phyloP scores from a whole-genome alignment of 306 rosid genomes.

The Dryas drummondii region DNA sequence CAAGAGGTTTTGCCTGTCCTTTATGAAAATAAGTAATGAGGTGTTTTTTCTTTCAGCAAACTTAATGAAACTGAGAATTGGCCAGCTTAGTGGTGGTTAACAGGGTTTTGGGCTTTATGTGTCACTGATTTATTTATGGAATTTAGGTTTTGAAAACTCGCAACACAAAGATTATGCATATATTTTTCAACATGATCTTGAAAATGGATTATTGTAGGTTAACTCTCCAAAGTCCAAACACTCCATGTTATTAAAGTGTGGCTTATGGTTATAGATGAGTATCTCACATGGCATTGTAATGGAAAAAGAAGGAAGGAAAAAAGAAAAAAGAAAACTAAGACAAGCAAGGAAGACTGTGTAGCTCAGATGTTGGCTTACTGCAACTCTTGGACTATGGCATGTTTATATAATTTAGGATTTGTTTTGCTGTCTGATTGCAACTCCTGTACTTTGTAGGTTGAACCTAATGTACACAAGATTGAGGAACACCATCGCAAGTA shows the following conservation, averaged over 20 bases:
- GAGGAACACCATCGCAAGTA: conserved; percentile 92
- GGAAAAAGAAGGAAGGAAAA: not conserved
- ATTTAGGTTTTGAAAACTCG: not conserved
- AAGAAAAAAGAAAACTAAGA: not conserved
- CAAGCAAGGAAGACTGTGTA: not conserved
- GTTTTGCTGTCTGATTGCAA: not conserved
- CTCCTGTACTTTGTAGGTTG: conserved; percentile 50
- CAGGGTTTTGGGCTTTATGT: not conserved
- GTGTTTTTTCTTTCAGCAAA: not conserved
- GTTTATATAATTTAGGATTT: not conserved
- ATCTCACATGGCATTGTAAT: not conserved
- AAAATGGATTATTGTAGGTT: not conserved
- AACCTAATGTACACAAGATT: conserved; percentile 84
- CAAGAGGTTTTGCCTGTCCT: not conserved
- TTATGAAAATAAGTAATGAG: not conserved
- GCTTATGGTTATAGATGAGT: not conserved
- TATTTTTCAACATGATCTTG: not conserved
- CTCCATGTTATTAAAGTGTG: not conserved
- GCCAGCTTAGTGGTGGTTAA: not conserved
- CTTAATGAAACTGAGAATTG: not conserved
- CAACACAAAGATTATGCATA: no score
- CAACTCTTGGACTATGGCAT: conserved; percentile 22
- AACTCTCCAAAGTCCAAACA: not conserved
- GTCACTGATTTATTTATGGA: not conserved
- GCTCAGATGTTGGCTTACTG: conserved; percentile 1